A percentile compares a stretch with the other conserved stretches of the same genome.
Evolutionary conservation across 177 flowering plant genomes (phyloP).

Genomic region (Vitis hybrid): DNA sequence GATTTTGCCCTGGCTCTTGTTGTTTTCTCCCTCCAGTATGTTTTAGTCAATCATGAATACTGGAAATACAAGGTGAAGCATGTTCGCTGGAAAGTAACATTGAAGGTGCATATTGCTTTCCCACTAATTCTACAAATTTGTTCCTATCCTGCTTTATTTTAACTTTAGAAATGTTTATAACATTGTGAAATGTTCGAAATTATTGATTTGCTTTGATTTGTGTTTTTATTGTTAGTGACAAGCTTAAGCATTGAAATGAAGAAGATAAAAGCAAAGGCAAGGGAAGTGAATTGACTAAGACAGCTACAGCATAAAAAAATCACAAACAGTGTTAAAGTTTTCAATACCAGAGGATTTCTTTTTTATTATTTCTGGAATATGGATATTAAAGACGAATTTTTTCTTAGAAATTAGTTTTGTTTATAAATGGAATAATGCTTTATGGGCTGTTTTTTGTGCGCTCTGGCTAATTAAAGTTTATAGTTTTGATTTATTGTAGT

Average conservation of each 20-base stretch:
- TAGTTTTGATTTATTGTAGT: too few species aligned
- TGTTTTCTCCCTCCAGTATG: slow-evolving; percentile 75
- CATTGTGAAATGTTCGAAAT: background rate
- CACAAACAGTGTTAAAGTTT: background rate
- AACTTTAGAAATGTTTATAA: background rate
- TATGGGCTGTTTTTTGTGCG: too few species aligned
- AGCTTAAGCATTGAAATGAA: background rate
- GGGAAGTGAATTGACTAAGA: background rate
- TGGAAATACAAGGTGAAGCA: slow-evolving; percentile 86
- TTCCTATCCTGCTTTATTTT: background rate
- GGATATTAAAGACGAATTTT: background rate
- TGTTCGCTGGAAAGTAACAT: slow-evolving; percentile 80
- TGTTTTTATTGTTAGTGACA: background rate
- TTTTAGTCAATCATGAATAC: slow-evolving; percentile 83
- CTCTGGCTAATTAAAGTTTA: too few species aligned
- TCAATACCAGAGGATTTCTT: background rate
- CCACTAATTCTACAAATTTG: background rate
- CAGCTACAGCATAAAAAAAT: background rate
- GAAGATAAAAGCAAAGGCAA: background rate
- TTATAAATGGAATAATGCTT: background rate
- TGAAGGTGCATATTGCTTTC: slow-evolving; percentile 50
- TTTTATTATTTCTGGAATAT: background rate
- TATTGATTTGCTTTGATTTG: background rate
- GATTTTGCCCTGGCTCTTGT: slow-evolving; percentile 57
- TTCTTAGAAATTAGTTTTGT: background rate